These are phyloP conservation scores for Pyropia yezoensis DNA, from an alignment of 23 red algal genomes.

Conservation along the genomic window DNA sequence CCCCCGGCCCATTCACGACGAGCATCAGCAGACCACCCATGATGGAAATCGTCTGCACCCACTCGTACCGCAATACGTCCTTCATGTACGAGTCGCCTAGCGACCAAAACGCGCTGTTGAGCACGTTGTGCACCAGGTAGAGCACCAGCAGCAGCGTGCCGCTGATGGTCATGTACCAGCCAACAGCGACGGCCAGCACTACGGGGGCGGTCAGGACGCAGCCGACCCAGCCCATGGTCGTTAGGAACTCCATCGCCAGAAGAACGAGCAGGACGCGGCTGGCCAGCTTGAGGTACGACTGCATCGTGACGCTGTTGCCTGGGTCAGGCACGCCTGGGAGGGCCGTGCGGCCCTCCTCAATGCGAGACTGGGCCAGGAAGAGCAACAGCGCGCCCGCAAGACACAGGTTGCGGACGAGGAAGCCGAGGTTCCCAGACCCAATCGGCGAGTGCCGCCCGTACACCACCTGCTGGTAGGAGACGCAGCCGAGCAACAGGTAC, in stretches of 20 bases:
- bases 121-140: slow-evolving; percentile 88
- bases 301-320: slow-evolving; percentile 42
- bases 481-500: slow-evolving; percentile 67
- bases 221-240: slow-evolving; percentile 57
- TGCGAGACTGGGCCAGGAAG: slow-evolving; percentile 53
- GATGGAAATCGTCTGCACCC: slow-evolving; percentile 91
- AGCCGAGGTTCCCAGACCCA: slow-evolving; percentile 71
- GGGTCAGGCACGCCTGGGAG: slow-evolving; percentile 62
- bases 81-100: slow-evolving; percentile 53
- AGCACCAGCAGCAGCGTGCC: slow-evolving; percentile 70
- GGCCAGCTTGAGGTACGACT: slow-evolving; percentile 81
- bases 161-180: slow-evolving; percentile 70
- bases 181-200: slow-evolving; percentile 77
- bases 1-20: slow-evolving; percentile 74
- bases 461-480: slow-evolving; percentile 87
- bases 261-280: slow-evolving; percentile 90
- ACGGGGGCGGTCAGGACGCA: slow-evolving; percentile 75
- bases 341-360: slow-evolving; percentile 63
- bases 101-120: slow-evolving; percentile 88
- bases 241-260: slow-evolving; percentile 81
- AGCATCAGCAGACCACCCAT: slow-evolving; percentile 94
- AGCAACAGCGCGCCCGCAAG: slow-evolving; percentile 80
- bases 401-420: slow-evolving; percentile 89
- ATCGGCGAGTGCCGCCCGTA: slow-evolving; percentile 89
- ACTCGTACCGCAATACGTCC: slow-evolving; percentile 93